Base-by-base conservation (phyloP, 2,329 filamentous ascomycete species). In the Saccharata proteae region DNA sequence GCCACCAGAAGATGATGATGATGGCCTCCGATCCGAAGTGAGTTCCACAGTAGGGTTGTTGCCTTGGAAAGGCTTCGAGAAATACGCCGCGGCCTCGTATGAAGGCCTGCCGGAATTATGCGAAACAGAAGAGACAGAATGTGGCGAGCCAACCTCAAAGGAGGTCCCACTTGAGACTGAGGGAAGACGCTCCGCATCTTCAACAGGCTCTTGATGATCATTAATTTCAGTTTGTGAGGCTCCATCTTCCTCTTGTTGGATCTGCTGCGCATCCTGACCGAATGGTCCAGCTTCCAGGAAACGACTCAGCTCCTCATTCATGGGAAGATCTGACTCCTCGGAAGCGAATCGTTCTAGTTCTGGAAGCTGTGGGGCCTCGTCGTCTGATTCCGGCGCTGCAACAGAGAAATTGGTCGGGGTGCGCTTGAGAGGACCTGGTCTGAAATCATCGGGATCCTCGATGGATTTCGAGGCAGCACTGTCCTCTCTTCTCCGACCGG, bases 391-490 rank as follows among this genome's bases (percentile, higher is more conserved):
- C 22, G 40, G 41, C 6, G 21, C 40, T 14, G 44, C 33, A 17
- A 44, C 43, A 23, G 44, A 46, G 39, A 52, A 52, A 13, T 72
- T 72, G 0, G 75, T 79, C 49, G 73, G 70, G 2, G 67, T 67
- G 23, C 74, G 63, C 36, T 63, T 60, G 32, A 79, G 54, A 5
- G 67, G 59, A 19, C 61, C 62, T 2, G 73, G 72, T 37, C 53
- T 48, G 45, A 76, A 76, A 27, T 61, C 57, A 26, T 62, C 60
- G 22, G 56, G 19, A 21, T 21, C 19, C n/a, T n/a, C n/a, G n/a
- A 7, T 21, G n/a, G 19, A n/a, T 7, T 21, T 21, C 19, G n/a
- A n/a, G 19, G 19, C n/a, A n/a, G n/a, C 53, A 16, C 29, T 41
- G 34, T 46, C 56, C 36, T 40, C 20, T 5, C 23, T 37, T 36